A percentile compares a stretch with the other conserved stretches of the same genome.
These are phyloP conservation scores for Lodderomyces orthopsilosis DNA, from an alignment of 1,139 yeast species.

Conservation along the genomic window DNA sequence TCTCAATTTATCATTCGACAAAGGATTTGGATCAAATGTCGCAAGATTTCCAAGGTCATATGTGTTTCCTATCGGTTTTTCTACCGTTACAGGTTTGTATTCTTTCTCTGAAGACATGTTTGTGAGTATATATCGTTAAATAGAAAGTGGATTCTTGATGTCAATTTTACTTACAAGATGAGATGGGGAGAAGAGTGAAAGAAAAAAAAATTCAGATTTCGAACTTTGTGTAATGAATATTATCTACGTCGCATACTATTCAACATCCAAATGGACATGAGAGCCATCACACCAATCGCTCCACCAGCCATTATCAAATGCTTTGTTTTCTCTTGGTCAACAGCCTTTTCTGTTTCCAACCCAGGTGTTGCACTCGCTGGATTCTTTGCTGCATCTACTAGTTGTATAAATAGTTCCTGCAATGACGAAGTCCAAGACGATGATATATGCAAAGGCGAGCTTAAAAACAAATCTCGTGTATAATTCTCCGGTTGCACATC, in stretches of 20 bases:
- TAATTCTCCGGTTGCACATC: constrained; percentile 85
- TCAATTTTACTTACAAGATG: background rate
- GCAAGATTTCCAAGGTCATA: constrained; percentile 87
- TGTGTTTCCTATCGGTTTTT: constrained; percentile 80
- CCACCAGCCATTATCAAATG: constrained; percentile 59
- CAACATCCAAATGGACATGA: constrained; percentile 62
- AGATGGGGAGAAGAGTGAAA: background rate
- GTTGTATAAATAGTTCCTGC: constrained; percentile 78
- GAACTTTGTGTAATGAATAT: constrained; percentile 1
- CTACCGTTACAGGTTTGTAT: constrained; percentile 76
- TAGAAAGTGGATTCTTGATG: background rate
- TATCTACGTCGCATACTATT: constrained; percentile 30
- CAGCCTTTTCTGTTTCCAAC: constrained; percentile 59
- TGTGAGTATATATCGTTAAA: background rate
- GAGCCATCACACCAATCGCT: constrained; percentile 60
- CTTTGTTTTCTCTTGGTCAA: constrained; percentile 45
- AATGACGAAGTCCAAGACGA: constrained; percentile 86
- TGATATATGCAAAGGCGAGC: constrained; percentile 80
- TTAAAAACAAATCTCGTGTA: constrained; percentile 58
- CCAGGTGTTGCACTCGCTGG: constrained; percentile 84
- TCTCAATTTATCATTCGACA: constrained; percentile 57
- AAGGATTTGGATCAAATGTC: constrained; percentile 82
- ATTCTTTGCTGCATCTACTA: constrained; percentile 82
- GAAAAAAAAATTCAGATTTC: background rate
- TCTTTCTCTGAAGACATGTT: constrained; percentile 27